phyloP scores from a whole-genome alignment of 176 grass and related monocot species.

The Coix lacrymajobi region DNA sequence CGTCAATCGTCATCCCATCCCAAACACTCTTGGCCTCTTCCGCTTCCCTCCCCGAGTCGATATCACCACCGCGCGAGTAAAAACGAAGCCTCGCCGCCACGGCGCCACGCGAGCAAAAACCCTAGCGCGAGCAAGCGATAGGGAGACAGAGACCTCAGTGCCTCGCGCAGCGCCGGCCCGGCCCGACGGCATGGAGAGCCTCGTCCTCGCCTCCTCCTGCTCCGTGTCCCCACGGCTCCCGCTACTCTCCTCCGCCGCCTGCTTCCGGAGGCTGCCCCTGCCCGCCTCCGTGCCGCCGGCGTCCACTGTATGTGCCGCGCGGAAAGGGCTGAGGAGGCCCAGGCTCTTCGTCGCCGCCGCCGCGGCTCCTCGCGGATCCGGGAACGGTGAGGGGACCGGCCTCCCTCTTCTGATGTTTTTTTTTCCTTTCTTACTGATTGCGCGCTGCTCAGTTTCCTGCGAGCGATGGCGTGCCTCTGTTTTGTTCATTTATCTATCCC shows the following conservation, averaged over 20 bases:
- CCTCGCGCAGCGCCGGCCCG: background rate
- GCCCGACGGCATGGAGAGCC: slow-evolving; percentile 53
- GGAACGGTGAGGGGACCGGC: slow-evolving; percentile 29
- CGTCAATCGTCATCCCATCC: slow-evolving; percentile 23
- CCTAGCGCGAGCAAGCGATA: slow-evolving; percentile 23
- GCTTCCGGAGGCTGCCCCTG: background rate
- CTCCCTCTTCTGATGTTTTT: background rate
- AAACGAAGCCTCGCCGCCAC: slow-evolving; percentile 25
- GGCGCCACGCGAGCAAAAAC: slow-evolving; percentile 29
- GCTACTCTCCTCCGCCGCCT: slow-evolving; percentile 19
- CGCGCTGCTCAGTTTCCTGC: background rate
- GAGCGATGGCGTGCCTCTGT: background rate
- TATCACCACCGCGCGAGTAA: background rate
- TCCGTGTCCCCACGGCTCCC: slow-evolving; percentile 30
- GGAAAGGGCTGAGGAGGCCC: slow-evolving; percentile 8
- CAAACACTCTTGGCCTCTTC: too few species aligned
- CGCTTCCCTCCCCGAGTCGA: background rate
- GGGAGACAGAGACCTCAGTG: background rate
- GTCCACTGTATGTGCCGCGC: background rate
- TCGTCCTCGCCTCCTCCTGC: slow-evolving; percentile 47
- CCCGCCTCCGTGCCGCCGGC: background rate
- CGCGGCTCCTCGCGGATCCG: slow-evolving; percentile 23
- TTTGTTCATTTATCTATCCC: background rate
- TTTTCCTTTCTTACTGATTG: background rate
- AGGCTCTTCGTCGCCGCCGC: slow-evolving; percentile 31